Evolutionary conservation across 345 rosid species (phyloP).

Genomic region (Gossypium raimondii): DNA sequence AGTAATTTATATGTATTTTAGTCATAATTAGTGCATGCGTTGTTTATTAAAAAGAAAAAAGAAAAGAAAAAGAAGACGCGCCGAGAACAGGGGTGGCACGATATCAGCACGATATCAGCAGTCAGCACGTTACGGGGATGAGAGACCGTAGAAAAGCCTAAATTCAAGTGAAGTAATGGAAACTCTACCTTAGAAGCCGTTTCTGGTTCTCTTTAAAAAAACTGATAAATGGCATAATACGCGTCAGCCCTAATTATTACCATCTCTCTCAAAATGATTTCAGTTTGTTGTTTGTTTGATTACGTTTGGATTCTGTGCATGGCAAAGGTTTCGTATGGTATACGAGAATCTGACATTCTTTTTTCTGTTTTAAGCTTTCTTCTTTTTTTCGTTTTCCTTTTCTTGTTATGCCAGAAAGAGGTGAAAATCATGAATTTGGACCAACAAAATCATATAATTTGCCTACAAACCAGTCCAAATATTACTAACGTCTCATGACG

Average conservation of each 20-base stretch:
- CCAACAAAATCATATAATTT: not conserved
- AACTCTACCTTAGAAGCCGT: slow-evolving; percentile 7
- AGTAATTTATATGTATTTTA: too few species aligned
- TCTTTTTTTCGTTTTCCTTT: not conserved
- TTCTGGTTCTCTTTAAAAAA: not conserved
- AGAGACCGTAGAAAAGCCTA: not conserved
- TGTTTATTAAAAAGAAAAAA: too few species aligned
- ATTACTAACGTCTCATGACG: too few species aligned
- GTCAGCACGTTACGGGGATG: not conserved
- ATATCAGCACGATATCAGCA: not conserved
- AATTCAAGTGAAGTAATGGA: slow-evolving; percentile 15
- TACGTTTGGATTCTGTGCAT: not conserved
- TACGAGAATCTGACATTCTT: not conserved
- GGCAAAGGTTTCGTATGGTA: slow-evolving; percentile 25
- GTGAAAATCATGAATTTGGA: slow-evolving; percentile 11
- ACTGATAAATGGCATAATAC: not conserved
- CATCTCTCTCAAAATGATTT: not conserved
- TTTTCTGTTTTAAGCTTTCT: not conserved
- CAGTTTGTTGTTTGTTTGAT: slow-evolving; percentile 14
- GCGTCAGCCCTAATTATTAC: slow-evolving; percentile 10
- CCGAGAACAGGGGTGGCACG: not conserved
- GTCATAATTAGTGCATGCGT: too few species aligned
- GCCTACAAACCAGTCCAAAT: too few species aligned
- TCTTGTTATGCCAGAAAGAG: not conserved
- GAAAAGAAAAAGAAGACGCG: too few species aligned